Percentiles rank a stretch among this genome's conserved stretches.
phyloP scores from a whole-genome alignment of 768 basidiomycete genomes.

The Russula abietina region DNA sequence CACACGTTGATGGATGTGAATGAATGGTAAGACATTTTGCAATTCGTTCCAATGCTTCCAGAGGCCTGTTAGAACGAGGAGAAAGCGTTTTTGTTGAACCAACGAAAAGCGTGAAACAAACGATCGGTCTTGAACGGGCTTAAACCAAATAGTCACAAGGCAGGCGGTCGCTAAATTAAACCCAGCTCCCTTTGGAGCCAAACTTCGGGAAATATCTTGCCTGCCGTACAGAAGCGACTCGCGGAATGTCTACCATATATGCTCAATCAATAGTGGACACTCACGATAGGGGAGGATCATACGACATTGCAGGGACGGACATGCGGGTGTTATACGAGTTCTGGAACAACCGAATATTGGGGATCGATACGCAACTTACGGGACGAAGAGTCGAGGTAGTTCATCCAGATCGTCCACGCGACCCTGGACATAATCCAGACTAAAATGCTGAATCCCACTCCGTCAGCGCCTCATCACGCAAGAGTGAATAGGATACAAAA shows the following conservation, averaged over 20 bases:
- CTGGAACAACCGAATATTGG: not conserved
- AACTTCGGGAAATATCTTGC: not conserved
- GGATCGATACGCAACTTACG: not conserved
- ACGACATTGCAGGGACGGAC: not conserved
- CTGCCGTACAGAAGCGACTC: not conserved
- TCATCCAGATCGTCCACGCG: not conserved
- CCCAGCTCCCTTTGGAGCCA: not conserved
- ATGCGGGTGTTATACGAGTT: not conserved
- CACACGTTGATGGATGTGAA: not conserved
- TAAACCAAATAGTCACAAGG: too few species aligned
- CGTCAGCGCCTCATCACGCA: not conserved
- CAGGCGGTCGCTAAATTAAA: not conserved
- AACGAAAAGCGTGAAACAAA: not conserved
- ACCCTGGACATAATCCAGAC: too few species aligned
- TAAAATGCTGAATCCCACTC: not conserved
- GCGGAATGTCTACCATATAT: not conserved
- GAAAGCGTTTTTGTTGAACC: not conserved
- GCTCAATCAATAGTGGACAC: not conserved
- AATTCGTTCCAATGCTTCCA: not conserved
- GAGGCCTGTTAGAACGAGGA: not conserved
- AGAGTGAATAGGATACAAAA: not conserved
- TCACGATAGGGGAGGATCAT: not conserved
- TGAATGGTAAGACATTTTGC: not conserved
- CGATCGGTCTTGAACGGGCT: slow-evolving; percentile 16
- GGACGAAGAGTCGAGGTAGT: not conserved